Evolutionary conservation across 129 eudicot species (phyloP).

Genomic region (Heracleum sosnowskyi): DNA sequence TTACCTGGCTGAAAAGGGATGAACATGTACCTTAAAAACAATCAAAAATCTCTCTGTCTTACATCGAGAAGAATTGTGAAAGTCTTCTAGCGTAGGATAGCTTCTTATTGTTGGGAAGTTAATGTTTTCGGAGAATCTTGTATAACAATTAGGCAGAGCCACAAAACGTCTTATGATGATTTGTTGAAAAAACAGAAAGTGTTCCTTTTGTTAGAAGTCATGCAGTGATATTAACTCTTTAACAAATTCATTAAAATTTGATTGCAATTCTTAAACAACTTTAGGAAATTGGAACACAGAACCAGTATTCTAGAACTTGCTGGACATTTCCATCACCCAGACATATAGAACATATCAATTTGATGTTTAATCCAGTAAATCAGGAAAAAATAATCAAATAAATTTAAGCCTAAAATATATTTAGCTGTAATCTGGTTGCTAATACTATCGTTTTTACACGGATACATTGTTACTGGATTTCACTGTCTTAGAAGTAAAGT

Average conservation of each 20-base stretch:
- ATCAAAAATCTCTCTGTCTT: neutral
- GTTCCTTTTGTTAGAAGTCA: too few species aligned
- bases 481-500: too few species aligned
- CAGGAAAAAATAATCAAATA: too few species aligned
- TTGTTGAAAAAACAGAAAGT: too few species aligned
- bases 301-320: neutral
- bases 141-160: too few species aligned
- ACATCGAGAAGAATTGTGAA: neutral
- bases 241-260: neutral
- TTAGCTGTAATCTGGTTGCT: neutral
- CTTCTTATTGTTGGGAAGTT: neutral
- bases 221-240: neutral
- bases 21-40: neutral
- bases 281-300: neutral
- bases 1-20: neutral
- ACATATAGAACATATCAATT: neutral
- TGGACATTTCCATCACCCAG: neutral
- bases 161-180: too few species aligned
- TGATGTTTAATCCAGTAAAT: neutral
- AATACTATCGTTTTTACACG: too few species aligned
- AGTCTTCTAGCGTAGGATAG: neutral
- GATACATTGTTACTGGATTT: too few species aligned
- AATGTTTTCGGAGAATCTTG: too few species aligned
- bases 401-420: neutral
- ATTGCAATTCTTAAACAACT: neutral